These are phyloP conservation scores for Malbranchea zuffiana DNA, from an alignment of 2,329 filamentous ascomycete species.

Conservation along the genomic window DNA sequence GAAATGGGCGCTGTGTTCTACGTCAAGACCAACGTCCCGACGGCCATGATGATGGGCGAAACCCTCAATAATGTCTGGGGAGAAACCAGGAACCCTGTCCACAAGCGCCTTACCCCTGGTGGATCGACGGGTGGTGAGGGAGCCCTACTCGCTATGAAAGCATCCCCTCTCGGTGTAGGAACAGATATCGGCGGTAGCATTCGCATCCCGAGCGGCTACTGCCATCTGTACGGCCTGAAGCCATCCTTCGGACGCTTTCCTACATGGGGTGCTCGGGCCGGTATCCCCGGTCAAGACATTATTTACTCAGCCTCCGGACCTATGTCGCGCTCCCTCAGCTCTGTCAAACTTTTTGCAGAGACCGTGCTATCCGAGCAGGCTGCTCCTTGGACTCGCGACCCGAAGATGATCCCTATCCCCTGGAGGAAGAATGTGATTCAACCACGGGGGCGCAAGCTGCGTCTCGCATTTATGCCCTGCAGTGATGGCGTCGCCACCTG, in stretches of 20 bases:
- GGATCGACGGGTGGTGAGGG: conserved; percentile 51
- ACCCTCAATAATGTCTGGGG: conserved; percentile 52
- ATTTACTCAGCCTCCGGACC: conserved; percentile 54
- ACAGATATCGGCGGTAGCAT: conserved; percentile 45
- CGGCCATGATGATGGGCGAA: conserved; percentile 35
- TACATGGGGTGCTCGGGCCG: conserved; percentile 52
- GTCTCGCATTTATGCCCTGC: conserved; percentile 43
- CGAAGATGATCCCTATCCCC: conserved; percentile 53
- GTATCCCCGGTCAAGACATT: conserved; percentile 53
- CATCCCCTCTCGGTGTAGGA: conserved; percentile 46
- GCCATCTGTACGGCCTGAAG: conserved; percentile 46
- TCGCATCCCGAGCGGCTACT: conserved; percentile 49
- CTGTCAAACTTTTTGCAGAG: conserved; percentile 46
- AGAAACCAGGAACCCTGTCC: conserved; percentile 47
- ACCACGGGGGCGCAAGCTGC: conserved; percentile 30
- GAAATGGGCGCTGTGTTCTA: conserved; percentile 44
- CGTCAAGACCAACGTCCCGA: conserved; percentile 43
- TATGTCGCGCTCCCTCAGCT: conserved; percentile 45
- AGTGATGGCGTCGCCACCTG: conserved; percentile 42
- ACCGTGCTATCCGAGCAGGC: conserved; percentile 40
- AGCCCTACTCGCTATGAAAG: conserved; percentile 44
- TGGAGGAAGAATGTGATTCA: conserved; percentile 43
- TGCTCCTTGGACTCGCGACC: conserved; percentile 56
- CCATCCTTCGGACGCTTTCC: conserved; percentile 44
- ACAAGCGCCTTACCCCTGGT: conserved; percentile 43